Base-by-base conservation (phyloP, 345 rosid genomes). In the Hibiscus tridactylites region DNA sequence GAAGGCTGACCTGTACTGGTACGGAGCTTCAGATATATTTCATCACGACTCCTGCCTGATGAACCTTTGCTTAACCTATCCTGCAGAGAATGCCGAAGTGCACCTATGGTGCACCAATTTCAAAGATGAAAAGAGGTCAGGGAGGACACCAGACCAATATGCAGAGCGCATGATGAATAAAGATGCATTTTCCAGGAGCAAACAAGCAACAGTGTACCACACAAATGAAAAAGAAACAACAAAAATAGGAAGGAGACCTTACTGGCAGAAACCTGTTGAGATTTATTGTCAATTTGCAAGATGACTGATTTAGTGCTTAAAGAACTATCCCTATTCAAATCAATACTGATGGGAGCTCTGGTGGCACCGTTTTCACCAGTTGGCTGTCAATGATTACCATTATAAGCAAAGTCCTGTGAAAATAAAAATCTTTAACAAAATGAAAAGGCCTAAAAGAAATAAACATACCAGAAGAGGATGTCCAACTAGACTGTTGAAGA, bases 351-450 rank as follows among this genome's bases (percentile, higher is more conserved):
- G 15, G 99, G 99, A 78, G 98, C 92, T 16, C 97, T 90, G 26
- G 99, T 96, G 77, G 98, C 99, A 75, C 98, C 99, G 81, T 92
- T 96, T 87, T 93, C 99, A 78, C 99, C 98, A 29, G 99, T 92
- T 24, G 99, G 99, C 98, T 96, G 84, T 75, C 70, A 73, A 76
- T 39, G 17, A 54, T 57, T 24, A 71, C 50, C 26, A n/a, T 28
- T 56, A 33, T 61, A 53, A 77, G 76, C 57, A 77, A 72, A 76
- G 26, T 58, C 70, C 73, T 70, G 61, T 3, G 8, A 65, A 57
- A 28, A 71, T 16, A 53, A 21, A 66, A 29, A 68, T 16, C 46
- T 9, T 62, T 65, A 65, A 70, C 15, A 76, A 66, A 70, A 52
- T 42, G 19, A 24, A 59, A 71, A 50, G 8, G 56, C 61, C 57